Conservation (phyloP, 2,329 filamentous ascomycete species). For the Xylariaceae sp. region DNA sequence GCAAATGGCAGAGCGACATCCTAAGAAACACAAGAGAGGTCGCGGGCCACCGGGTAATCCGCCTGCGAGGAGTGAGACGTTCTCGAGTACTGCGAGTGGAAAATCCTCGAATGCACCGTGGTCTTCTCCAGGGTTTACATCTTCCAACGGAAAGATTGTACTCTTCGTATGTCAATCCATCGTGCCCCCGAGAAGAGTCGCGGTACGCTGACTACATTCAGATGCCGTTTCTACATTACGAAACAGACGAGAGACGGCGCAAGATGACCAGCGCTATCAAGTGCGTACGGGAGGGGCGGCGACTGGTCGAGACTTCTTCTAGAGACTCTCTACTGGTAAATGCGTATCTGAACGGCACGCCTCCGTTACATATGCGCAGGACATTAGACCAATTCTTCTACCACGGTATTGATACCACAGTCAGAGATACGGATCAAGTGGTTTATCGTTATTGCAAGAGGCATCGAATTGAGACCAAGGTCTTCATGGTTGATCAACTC, state of each 20-base stretch:
- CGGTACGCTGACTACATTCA: slow-evolving; percentile 19
- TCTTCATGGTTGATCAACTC: slow-evolving; percentile 66
- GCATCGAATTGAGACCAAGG: slow-evolving; percentile 44
- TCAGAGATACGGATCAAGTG: slow-evolving; percentile 59
- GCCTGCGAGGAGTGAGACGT: slow-evolving; percentile 28
- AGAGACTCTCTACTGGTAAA: slow-evolving; percentile 43
- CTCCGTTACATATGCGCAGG: slow-evolving; percentile 53
- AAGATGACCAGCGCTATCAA: slow-evolving; percentile 53
- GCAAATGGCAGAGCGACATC: slow-evolving; percentile 32
- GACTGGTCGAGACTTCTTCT: slow-evolving; percentile 20
- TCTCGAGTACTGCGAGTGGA: slow-evolving; percentile 12
- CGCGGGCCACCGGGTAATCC: slow-evolving; percentile 33
- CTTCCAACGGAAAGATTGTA: slow-evolving; percentile 30
- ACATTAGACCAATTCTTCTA: slow-evolving; percentile 66
- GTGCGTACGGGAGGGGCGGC: slow-evolving; percentile 27
- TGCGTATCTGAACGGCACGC: slow-evolving; percentile 41
- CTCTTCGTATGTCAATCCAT: slow-evolving; percentile 29
- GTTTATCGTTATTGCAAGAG: slow-evolving; percentile 52
- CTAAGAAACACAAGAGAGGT: slow-evolving; percentile 26
- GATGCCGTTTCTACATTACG: slow-evolving; percentile 65
- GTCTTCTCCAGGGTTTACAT: slow-evolving; percentile 25
- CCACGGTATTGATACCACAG: slow-evolving; percentile 57
- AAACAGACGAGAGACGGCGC: slow-evolving; percentile 49
- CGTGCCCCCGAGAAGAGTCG: background rate
- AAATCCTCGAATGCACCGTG: slow-evolving; percentile 18